Base-by-base conservation (phyloP, 805 yeast species). In the Suhomyces sp. region DNA sequence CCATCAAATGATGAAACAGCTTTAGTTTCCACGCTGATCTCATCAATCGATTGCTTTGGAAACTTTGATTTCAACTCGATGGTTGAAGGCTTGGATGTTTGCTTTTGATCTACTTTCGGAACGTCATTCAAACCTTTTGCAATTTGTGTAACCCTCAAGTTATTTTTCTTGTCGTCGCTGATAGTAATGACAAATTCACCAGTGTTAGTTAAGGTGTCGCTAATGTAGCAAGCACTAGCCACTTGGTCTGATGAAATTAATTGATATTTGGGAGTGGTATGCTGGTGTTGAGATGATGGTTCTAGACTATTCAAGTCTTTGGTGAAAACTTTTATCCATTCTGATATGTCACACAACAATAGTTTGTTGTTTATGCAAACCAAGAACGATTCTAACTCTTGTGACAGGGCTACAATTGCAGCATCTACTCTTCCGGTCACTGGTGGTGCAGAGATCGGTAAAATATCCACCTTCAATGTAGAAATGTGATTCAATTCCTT, bases 161-260 rank as follows among this genome's bases (percentile, higher is more conserved):
- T 48, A 42, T 48, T 40, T n/a, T 27, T n/a, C 22, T 6, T 23
- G 19, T 19, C 6, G 12, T 48, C 36, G 31, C 17, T 38, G 31
- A 12, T 12, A 9, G 22, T 7, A 15, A 68, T 49, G n/a, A 67
- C 50, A 50, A 65, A 69, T 6, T 63, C 65, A 0, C 76, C 76
- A 3, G 68, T 57, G 24, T 63, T 65, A 1, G 68, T 58, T 12
- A 64, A 53, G n/a, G 53, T 59, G 47, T 72, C 77, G 10, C 52
- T 56, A 2, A 71, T 45, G 24, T 57, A 54, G 12, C 63, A 58
- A 46, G 57, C 23, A 51, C 9, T 64, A 52, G 19, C 12, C 19
- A 42, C 19, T 23, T 24, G 19, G 12, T 42, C 31, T 13, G 46
- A 22, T n/a, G 46, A 15, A 12, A 42, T n/a, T 8, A 42, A 24